A percentile compares a stretch with the other conserved stretches of the same genome.
These are phyloP conservation scores for Echites panduratus DNA, from an alignment of 257 asterid species.

Conservation along the genomic window DNA sequence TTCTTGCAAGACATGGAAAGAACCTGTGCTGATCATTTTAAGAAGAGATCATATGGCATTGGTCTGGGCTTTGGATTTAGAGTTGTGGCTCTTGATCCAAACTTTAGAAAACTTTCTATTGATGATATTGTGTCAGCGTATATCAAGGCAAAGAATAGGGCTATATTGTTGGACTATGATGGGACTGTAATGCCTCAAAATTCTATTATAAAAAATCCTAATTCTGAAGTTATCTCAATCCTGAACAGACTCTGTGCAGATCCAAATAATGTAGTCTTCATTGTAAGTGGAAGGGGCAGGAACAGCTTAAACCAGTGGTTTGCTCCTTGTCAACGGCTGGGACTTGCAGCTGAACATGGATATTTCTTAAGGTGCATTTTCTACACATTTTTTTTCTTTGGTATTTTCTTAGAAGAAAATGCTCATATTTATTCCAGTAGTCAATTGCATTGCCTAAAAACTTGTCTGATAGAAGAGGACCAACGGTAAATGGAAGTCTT, in stretches of 20 bases:
- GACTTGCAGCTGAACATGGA: conserved; percentile 90
- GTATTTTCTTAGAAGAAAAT: conserved; percentile 8
- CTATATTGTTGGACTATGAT: conserved; percentile 78
- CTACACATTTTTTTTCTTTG: background rate
- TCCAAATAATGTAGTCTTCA: conserved; percentile 48
- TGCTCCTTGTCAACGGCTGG: conserved; percentile 62
- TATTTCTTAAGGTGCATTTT: conserved; percentile 58
- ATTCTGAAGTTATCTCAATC: conserved; percentile 51
- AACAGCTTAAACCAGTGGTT: conserved; percentile 66
- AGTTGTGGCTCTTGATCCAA: conserved; percentile 75
- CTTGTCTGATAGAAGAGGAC: background rate
- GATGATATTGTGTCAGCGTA: conserved; percentile 68
- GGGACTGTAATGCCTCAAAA: conserved; percentile 82
- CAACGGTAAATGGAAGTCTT: background rate
- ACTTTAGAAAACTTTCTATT: conserved; percentile 57
- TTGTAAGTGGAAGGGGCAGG: conserved; percentile 84
- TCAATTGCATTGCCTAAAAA: background rate
- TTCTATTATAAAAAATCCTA: conserved; percentile 59
- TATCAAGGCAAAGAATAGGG: conserved; percentile 53
- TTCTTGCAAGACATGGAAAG: conserved; percentile 89
- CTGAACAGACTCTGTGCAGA: conserved; percentile 60
- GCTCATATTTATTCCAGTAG: background rate
- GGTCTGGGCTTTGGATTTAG: conserved; percentile 84
- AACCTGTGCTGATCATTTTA: conserved; percentile 69
- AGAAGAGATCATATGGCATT: conserved; percentile 71